Evolutionary conservation across 345 rosid genomes (phyloP), one percentile per base, ranked within the genome.

Genomic region (Rhodomyrtus tomentosa): DNA sequence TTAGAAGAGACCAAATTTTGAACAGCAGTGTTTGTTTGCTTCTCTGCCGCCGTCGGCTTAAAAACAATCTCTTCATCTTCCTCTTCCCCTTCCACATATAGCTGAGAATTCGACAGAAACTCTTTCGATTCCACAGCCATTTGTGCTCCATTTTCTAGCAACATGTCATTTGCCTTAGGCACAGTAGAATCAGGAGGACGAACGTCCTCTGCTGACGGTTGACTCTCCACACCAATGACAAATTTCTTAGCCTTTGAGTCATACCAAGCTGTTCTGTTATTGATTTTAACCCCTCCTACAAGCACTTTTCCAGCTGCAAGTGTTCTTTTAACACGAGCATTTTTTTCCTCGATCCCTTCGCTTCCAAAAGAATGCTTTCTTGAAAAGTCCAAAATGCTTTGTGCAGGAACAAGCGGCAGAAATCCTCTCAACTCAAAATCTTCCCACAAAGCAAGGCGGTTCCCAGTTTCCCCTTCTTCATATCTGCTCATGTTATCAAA

Each of bases 41-140:
- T 97, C 87, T 92, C 98, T 82, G 92, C 45, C 81, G 90, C 94
- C 50, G 89, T 86, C 52, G 97, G 99, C 92, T 93, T 94, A 89
- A 95, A 97, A 86, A 97, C 98, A 90, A 97, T 97, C 82, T 91
- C 98, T 90, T 97, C 99, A 82, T 95, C 99, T 50, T 95, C 98
- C 72, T 92, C 99, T 38, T 95, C 98, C 85, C 89, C 96, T 59
- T 90, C 95, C 85, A 88, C 32, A 55, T 86, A 87, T 84, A 85
- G 82, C 80, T 87, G 92, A 83, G 88, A 87, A 55, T 86, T 92
- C 82, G 86, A 87, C 85, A 81, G 91, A 55, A 81, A 80, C 54
- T 84, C 76, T 59, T 89, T 89, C 80, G 86, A 52, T 76, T 83
- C 86, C 83, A 84, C 82, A 7, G 86, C 79, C 85, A 89, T 85